Base-by-base conservation (phyloP, 2,329 filamentous ascomycete species). In the Cladorrhinum sp. region DNA sequence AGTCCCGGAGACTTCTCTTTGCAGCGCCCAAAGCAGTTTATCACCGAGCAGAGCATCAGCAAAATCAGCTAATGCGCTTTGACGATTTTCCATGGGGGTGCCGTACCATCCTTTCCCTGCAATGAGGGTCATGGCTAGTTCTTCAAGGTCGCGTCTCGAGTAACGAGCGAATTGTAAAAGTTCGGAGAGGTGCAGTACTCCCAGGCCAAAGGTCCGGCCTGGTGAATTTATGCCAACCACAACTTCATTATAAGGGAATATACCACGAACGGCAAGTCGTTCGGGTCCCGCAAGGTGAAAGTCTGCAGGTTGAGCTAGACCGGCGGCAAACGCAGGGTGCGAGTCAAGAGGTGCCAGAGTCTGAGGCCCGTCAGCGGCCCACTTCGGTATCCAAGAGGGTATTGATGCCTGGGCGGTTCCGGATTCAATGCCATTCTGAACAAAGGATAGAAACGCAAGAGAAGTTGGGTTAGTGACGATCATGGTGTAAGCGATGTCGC, bases 21-120 rank as follows among this genome's bases (percentile, higher is more conserved):
- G 4, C 41, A 45, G n/a, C 16, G 41, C n/a, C 41, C 41, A 45
- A 5, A 45, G 3, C 3, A 45, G n/a, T 16, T n/a, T 4, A 5
- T n/a, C 32, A 32, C 18, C 9, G 3, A 55, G 18, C 8, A 55
- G 10, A 4, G n/a, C 41, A 18, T 45, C n/a, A 41, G 55, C 55
- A 27, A 57, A 50, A 24, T 57, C 55, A 5, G 41, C 55, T 16
- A 57, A 18, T 3, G 24, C 25, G 13, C 8, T 22, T 24, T 4
- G 12, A 16, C 41, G 41, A n/a, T 50, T 27, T 12, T 16, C 32
- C 2, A 57, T 10, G 16, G 55, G 55, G 13, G 55, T 57, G 24
- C 55, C 55, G 24, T 57, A 50, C 55, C 55, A 57, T 24, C 41
- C 50, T 10, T 57, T 57, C 5, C 55, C 55, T 9, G 45, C 55